phyloP scores from a whole-genome alignment of 129 eudicot species.

The Scalesia atractyloides region DNA sequence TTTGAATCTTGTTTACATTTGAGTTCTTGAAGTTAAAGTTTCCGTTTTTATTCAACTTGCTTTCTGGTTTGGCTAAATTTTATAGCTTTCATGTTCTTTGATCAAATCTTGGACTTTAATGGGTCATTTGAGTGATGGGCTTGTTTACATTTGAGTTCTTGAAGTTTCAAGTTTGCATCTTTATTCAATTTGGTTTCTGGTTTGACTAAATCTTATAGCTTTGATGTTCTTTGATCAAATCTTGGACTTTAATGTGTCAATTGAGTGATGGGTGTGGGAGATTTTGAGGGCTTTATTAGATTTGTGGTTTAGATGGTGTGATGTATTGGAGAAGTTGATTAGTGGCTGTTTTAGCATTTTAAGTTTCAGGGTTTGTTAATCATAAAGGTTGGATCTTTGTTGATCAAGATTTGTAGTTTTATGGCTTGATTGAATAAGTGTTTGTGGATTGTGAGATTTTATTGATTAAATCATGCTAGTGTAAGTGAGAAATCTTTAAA shows the following conservation, averaged over 20 bases:
- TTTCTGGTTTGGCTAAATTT: slow-evolving; percentile 19
- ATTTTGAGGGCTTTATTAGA: not conserved
- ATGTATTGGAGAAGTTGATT: slow-evolving; percentile 19
- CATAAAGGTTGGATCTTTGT: slow-evolving; percentile 12
- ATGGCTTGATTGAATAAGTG: slow-evolving; percentile 4
- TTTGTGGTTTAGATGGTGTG: not conserved
- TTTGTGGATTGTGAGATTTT: not conserved
- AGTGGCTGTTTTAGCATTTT: not conserved
- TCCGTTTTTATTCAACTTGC: slow-evolving; percentile 14
- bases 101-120: not conserved
- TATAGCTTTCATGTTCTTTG: not conserved
- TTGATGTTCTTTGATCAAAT: not conserved
- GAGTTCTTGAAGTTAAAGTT: not conserved
- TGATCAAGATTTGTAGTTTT: slow-evolving; percentile 24
- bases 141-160: too few species aligned
- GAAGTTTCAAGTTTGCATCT: not conserved
- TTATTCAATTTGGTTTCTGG: slow-evolving; percentile 24
- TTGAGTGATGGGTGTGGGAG: slow-evolving; percentile 18
- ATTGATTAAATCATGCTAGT: not conserved
- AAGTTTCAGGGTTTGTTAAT: slow-evolving; percentile 5
- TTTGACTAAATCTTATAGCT: slow-evolving; percentile 13
- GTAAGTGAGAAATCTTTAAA: not conserved
- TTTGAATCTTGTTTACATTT: slow-evolving; percentile 24
- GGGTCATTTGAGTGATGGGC: too few species aligned
- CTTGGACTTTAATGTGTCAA: not conserved